These are phyloP conservation scores for Pichia scutulata DNA, from an alignment of 805 yeast species.

Conservation along the genomic window DNA sequence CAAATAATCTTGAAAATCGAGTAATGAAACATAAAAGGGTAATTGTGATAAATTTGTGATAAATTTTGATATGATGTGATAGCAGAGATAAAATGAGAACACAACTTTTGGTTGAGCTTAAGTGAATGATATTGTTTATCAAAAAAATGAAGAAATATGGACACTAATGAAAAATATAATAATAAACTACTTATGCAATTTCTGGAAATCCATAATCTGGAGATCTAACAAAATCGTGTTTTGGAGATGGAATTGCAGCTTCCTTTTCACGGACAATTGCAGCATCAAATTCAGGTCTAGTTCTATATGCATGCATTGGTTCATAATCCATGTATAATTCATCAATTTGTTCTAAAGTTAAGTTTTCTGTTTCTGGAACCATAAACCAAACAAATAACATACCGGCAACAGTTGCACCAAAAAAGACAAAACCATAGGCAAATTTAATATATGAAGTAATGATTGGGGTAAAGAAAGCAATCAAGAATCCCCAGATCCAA, in stretches of 20 bases:
- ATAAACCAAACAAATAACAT: constrained; percentile 44
- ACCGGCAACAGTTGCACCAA: constrained; percentile 33
- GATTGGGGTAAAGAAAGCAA: constrained; percentile 48
- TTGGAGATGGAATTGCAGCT: background rate
- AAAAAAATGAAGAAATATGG: no score
- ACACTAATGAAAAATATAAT: background rate
- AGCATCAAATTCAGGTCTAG: background rate
- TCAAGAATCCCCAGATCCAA: constrained; percentile 54
- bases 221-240: background rate
- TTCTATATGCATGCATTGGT: constrained; percentile 11
- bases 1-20: no score
- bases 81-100: no score
- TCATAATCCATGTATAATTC: constrained; percentile 33
- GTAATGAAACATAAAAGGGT: no score
- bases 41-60: no score
- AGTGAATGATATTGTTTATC: no score
- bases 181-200: background rate
- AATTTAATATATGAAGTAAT: constrained; percentile 43
- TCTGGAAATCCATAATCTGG: background rate
- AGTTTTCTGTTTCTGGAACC: constrained; percentile 47
- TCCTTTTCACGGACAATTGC: background rate
- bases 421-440: constrained; percentile 40
- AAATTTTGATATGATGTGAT: no score
- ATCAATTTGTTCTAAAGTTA: constrained; percentile 47
- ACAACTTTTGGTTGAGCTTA: no score